Evolutionary conservation across 2,329 filamentous ascomycete species (phyloP), one percentile per base, ranked within the genome.

Genomic region (Paradendryphiella salina): DNA sequence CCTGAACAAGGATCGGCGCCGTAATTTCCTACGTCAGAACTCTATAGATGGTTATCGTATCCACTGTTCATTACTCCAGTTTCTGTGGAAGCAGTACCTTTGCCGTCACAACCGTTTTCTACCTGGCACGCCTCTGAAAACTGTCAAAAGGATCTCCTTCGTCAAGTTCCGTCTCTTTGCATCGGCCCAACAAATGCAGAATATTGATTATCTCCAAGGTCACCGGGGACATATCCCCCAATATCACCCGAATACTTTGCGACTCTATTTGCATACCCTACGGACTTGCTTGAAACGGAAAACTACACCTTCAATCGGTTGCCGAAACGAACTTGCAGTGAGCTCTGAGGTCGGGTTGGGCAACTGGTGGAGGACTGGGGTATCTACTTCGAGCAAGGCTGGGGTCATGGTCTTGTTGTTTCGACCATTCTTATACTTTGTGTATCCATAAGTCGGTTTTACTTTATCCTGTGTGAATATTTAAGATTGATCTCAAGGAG

Each of bases 361-460:
- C 36, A 64, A 15, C 64, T 63, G 2, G 61, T 59, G n/a, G 59
- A 64, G n/a, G 65, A 64, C 5, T 67, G 64, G 66, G 64, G 66
- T 1, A 60, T 66, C 2, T 63, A 66, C 34, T 66, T 62, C 26
- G 32, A 60, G 23, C 64, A 69, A 38, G 59, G 56, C 2, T 60
- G 55, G 56, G 57, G 66, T 29, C 39, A 41, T n/a, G 57, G 59
- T 17, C 42, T 47, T 3, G 59, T 67, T 11, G 35, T 50, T 0
- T 5, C 54, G 5, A 13, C 49, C 9, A 29, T 64, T 1, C 47
- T 65, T 10, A 9, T 56, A 1, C 4, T 65, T 1, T 61, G 64
- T 11, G 3, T 65, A 0, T 0, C 56, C 1, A 51, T 48, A 1
- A 67, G 64, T 40, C 8, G 63, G 29, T 20, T 63, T 1, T 67